Base-by-base conservation (phyloP, 2,329 filamentous ascomycete genomes). In the Colletotrichum tanaceti region DNA sequence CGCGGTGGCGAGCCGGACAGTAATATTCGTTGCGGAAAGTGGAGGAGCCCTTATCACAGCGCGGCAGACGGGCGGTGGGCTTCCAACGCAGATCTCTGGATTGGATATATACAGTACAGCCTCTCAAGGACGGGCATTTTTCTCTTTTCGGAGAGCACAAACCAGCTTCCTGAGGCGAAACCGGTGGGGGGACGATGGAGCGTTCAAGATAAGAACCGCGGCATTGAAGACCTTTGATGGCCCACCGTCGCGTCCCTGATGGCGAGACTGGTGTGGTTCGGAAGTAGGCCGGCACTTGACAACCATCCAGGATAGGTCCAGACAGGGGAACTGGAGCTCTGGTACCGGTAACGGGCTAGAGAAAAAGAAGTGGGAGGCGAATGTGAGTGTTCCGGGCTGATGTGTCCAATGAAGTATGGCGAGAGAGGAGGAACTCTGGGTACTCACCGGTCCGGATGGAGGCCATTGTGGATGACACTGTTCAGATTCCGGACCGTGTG, bases 41-140 rank as follows among this genome's bases (percentile, higher is more conserved):
- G 66, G 66, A 69, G 62, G 66, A 66, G 46, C 62, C 66, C 66
- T 69, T 61, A 61, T 66, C 63, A 66, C 43, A n/a, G 62, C 49
- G 49, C 54, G 32, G 41, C 57, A 57, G 47, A 61, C 14, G 46
- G 55, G 44, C 57, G 55, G 35, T 38, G 55, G 55, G 28, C n/a
- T 60, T 39, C 43, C 28, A 60, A 60, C 62, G 43, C 55, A 65
- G 50, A 61, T 52, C 57, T 66, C 66, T 20, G 66, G 63, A 24
- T n/a, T 66, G 28, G 24, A 44, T 28, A 58, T 38, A 22, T 41
- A n/a, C 43, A 44, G 38, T 18, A n/a, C n/a, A n/a, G n/a, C n/a
- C n/a, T n/a, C 57, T 50, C 38, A 18, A 16, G 28, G 32, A 24
- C 32, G 43, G 41, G 32, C 53, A n/a, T 55, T 63, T 55, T 52